phyloP scores from a whole-genome alignment of 2,329 filamentous ascomycete species.

The Epichloe sibirici region DNA sequence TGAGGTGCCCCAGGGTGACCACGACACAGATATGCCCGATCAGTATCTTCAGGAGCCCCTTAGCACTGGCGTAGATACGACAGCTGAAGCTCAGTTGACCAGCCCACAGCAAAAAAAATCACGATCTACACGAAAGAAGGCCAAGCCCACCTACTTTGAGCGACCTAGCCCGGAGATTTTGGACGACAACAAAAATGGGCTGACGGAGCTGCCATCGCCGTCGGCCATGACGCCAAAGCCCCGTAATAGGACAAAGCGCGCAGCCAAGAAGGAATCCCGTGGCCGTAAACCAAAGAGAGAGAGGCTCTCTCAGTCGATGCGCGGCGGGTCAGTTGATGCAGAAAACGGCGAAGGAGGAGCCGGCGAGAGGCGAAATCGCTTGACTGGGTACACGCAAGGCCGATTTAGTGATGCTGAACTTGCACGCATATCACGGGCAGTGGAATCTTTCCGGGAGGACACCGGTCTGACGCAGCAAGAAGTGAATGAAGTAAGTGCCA shows the following conservation, averaged over 20 bases:
- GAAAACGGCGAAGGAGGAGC: slow-evolving; percentile 8
- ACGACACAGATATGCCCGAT: slow-evolving; percentile 3
- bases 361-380: slow-evolving; percentile 12
- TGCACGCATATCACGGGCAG: slow-evolving; percentile 24
- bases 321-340: slow-evolving; percentile 11
- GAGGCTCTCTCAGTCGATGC: slow-evolving; percentile 13
- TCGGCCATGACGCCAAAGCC: slow-evolving; percentile 20
- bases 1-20: slow-evolving; percentile 4
- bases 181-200: slow-evolving; percentile 8
- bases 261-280: slow-evolving; percentile 14
- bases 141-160: slow-evolving; percentile 35
- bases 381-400: slow-evolving; percentile 23
- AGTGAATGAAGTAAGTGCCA: slow-evolving; percentile 31
- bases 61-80: neutral
- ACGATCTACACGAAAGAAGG: slow-evolving; percentile 31
- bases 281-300: slow-evolving; percentile 8
- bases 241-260: slow-evolving; percentile 17
- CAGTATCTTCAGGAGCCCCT: slow-evolving; percentile 5
- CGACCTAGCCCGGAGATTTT: slow-evolving; percentile 13
- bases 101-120: slow-evolving; percentile 12
- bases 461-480: slow-evolving; percentile 29
- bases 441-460: slow-evolving; percentile 32
- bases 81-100: slow-evolving; percentile 3
- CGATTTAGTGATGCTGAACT: slow-evolving; percentile 33
- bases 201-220: slow-evolving; percentile 20